phyloP scores from a whole-genome alignment of 768 basidiomycete species.

The Boletus coccyginus region DNA sequence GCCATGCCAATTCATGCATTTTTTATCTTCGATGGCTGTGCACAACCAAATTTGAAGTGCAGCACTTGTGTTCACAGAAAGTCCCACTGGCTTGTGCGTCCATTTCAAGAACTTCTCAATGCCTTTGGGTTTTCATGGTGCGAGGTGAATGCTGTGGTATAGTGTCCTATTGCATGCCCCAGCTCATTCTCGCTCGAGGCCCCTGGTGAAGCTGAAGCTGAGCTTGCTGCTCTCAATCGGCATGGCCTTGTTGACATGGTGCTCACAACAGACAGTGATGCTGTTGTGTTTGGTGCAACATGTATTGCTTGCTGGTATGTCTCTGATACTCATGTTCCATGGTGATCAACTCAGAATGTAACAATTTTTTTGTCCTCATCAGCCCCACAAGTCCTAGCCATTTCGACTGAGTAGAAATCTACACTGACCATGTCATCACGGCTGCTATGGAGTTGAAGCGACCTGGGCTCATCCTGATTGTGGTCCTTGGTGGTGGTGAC shows the following conservation, averaged over 20 bases:
- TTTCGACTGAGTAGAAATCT: too few relatives aligned
- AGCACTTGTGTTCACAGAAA: neutral
- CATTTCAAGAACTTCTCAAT: too few relatives aligned
- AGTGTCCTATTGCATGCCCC: too few relatives aligned
- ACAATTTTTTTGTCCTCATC: neutral
- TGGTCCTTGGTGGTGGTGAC: neutral
- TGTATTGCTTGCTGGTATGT: neutral
- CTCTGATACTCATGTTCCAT: neutral
- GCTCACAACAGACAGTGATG: neutral
- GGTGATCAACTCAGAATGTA: too few relatives aligned
- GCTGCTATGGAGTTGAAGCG: neutral
- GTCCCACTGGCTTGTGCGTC: too few relatives aligned
- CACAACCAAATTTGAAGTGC: neutral
- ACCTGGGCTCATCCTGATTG: neutral
- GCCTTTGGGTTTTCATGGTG: too few relatives aligned
- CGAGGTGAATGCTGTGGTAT: too few relatives aligned
- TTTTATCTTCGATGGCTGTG: neutral
- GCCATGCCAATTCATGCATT: neutral
- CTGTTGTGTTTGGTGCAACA: neutral
- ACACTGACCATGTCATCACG: too few relatives aligned
- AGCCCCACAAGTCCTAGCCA: too few relatives aligned
- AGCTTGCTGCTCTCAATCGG: neutral
- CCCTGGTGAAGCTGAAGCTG: neutral
- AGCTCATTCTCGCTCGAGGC: neutral
- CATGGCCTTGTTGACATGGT: neutral